Conservation (phyloP, 2,329 filamentous ascomycete species). For the Paraphoma chrysanthemicola region DNA sequence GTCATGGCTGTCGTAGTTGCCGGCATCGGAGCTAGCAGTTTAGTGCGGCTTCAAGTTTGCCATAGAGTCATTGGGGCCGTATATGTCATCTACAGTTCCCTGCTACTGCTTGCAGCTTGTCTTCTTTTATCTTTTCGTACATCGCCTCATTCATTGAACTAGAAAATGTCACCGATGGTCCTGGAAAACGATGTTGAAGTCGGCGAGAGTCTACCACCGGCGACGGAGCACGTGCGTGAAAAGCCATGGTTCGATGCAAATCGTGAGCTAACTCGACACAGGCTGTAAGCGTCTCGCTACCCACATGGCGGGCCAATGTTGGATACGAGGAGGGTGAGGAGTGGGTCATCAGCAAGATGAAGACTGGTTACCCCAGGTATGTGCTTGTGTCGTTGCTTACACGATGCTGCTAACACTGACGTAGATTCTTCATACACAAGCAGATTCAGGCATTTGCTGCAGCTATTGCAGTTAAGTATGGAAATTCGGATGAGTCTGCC, state of each 20-base stretch:
- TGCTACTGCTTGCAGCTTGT: constrained; percentile 1
- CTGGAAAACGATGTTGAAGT: constrained; percentile 46
- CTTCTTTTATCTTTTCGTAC: constrained; percentile 5
- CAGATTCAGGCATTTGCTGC: constrained; percentile 76
- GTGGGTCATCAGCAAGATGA: constrained; percentile 86
- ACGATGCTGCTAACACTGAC: constrained; percentile 12
- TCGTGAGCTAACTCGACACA: constrained; percentile 49
- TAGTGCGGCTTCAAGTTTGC: constrained; percentile 12
- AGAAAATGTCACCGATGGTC: constrained; percentile 33
- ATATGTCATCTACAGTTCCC: constrained; percentile 9
- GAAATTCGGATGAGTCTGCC: constrained; percentile 68
- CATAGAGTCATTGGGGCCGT: constrained; percentile 16
- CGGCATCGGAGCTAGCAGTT: constrained; percentile 40
- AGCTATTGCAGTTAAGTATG: constrained; percentile 71
- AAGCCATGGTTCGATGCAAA: not conserved
- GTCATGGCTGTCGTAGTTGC: constrained; percentile 21
- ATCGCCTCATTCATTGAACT: constrained; percentile 2
- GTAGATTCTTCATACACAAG: constrained; percentile 89
- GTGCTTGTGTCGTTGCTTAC: constrained; percentile 15
- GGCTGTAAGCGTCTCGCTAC: constrained; percentile 95
- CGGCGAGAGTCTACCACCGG: constrained; percentile 47
- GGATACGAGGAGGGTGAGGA: constrained; percentile 92
- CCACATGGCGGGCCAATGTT: constrained; percentile 89
- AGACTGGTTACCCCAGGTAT: constrained; percentile 87
- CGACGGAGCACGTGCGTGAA: constrained; percentile 50